A percentile compares a stretch with the other conserved stretches of the same genome.
These are phyloP conservation scores for Gelatoporia subvermispora DNA, from an alignment of 768 basidiomycete genomes.

Conservation along the genomic window DNA sequence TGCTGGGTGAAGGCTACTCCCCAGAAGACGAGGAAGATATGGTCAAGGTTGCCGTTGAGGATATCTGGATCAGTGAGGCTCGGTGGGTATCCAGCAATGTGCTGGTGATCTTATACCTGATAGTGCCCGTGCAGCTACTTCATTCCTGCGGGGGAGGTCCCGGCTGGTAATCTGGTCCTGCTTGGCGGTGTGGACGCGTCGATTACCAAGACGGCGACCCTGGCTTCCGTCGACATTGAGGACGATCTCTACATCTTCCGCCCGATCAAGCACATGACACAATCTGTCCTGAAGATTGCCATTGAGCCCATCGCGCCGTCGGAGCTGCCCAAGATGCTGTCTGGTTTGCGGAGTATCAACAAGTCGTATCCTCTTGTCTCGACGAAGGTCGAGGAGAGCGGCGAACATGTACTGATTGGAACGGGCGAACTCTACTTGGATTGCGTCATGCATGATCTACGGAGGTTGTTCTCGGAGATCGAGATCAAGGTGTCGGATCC, in stretches of 20 bases:
- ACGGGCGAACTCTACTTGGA: slow-evolving; percentile 97
- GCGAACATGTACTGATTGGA: slow-evolving; percentile 95
- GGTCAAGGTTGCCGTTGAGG: slow-evolving; percentile 78
- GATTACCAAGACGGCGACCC: slow-evolving; percentile 91
- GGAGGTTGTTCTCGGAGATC: slow-evolving; percentile 91
- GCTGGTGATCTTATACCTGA: background rate
- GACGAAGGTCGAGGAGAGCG: slow-evolving; percentile 97
- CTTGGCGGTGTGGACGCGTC: slow-evolving; percentile 92
- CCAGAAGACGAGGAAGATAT: slow-evolving; percentile 99
- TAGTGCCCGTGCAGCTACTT: slow-evolving; percentile 58
- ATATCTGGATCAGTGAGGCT: slow-evolving; percentile 87
- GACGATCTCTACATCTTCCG: slow-evolving; percentile 94
- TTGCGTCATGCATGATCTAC: slow-evolving; percentile 93
- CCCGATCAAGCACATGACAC: slow-evolving; percentile 94
- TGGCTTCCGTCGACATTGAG: slow-evolving; percentile 64
- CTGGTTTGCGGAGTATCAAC: slow-evolving; percentile 93
- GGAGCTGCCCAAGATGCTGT: slow-evolving; percentile 97
- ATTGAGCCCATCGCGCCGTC: slow-evolving; percentile 98
- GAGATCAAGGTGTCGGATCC: slow-evolving; percentile 99
- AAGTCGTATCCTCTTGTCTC: slow-evolving; percentile 93
- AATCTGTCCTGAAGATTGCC: slow-evolving; percentile 95
- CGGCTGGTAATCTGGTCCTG: slow-evolving; percentile 89
- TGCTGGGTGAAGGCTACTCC: slow-evolving; percentile 96
- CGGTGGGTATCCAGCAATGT: slow-evolving; percentile 45
- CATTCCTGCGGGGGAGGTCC: slow-evolving; percentile 81